Percentiles rank a stretch among this genome's conserved stretches.
These are phyloP conservation scores for Phytophthora megakarya DNA, from an alignment of 352 stramenopile species.

Conservation along the genomic window DNA sequence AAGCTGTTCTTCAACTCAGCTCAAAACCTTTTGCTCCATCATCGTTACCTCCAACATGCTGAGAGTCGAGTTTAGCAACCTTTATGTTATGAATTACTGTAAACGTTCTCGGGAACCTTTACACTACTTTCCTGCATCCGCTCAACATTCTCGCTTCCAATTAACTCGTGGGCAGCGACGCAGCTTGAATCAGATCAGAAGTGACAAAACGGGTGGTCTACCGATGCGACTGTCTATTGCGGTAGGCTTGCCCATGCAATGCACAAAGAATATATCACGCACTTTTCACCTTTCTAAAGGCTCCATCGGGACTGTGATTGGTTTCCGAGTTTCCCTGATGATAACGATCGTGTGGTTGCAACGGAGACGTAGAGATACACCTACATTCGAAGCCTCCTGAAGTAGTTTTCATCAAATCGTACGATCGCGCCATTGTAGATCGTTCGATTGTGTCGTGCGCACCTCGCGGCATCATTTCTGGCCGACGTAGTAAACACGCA, in stretches of 20 bases:
- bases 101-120: neutral
- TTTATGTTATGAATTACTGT: neutral
- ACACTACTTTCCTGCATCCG: constrained; percentile 3
- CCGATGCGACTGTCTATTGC: no score
- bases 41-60: constrained; percentile 12
- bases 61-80: constrained; percentile 2
- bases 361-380: neutral
- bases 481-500: no score
- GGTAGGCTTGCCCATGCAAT: constrained; percentile 1
- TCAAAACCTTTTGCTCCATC: constrained; percentile 7
- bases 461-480: neutral
- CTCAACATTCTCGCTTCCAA: neutral
- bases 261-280: constrained; percentile 14
- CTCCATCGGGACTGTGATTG: constrained; percentile 2
- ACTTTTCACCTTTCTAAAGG: constrained; percentile 8
- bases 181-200: neutral
- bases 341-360: neutral
- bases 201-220: neutral
- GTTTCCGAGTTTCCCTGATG: neutral
- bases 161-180: neutral
- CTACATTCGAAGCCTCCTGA: neutral
- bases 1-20: neutral
- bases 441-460: no score
- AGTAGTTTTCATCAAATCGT: no score
- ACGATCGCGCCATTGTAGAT: no score